Evolutionary conservation across 139 green algal species (phyloP).

Genomic region (Chlorokybus atmophyticus): DNA sequence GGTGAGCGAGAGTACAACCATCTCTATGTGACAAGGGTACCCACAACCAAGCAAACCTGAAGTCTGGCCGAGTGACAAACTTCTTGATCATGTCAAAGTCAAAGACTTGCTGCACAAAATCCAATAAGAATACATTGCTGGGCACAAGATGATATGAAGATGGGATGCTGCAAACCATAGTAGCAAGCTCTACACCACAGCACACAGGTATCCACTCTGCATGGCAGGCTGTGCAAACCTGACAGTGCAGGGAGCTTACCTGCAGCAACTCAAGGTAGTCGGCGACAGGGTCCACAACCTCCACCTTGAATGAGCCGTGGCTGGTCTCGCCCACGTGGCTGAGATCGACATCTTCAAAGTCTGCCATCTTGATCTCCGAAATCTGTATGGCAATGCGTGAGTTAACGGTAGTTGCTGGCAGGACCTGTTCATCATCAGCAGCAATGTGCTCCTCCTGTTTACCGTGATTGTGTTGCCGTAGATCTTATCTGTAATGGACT

Average conservation of each 20-base stretch:
- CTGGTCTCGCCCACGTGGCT: conserved; percentile 48
- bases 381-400: too few species aligned
- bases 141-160: too few species aligned
- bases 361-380: conserved; percentile 64
- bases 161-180: too few species aligned
- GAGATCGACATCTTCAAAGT: conserved; percentile 90
- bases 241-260: conserved; percentile 11
- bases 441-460: too few species aligned
- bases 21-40: background rate
- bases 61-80: conserved; percentile 74
- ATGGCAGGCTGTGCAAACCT: too few species aligned
- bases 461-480: conserved; percentile 69
- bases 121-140: too few species aligned
- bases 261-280: conserved; percentile 77
- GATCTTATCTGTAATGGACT: conserved; percentile 97
- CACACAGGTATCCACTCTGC: too few species aligned
- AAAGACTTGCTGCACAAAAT: conserved; percentile 60
- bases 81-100: conserved; percentile 78
- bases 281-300: conserved; percentile 79
- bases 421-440: too few species aligned
- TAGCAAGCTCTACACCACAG: too few species aligned
- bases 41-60: conserved; percentile 32
- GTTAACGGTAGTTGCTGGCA: too few species aligned
- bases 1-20: too few species aligned
- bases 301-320: conserved; percentile 86